Evolutionary conservation across 768 basidiomycete genomes (phyloP), one percentile per base, ranked within the genome.

Genomic region (Tulasnella sp.): DNA sequence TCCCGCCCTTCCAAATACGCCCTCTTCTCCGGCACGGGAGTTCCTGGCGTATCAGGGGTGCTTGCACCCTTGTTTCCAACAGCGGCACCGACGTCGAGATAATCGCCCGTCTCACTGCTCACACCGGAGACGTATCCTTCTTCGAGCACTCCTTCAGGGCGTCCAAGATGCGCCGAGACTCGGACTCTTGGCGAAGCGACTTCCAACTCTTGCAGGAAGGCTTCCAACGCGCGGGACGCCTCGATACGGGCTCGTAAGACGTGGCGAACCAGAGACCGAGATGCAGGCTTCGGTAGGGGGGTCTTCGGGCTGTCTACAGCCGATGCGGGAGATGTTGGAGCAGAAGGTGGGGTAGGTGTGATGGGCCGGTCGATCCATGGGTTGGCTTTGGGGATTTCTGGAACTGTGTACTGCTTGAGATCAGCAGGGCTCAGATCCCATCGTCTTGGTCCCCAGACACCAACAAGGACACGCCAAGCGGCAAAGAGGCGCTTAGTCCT

Each of bases 391-490:
- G 91, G 91, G 12, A 83, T 81, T 19, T 80, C 80, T 3, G 91
- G 90, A 17, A 84, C 86, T 8, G 86, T 91, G 78, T 92, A 93
- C 72, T 86, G 88, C 16, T 88, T 83, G 67, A 96, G 84, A 3
- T 90, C 87, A n/a, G 86, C 78, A 32, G 91, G 79, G 5, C 92
- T 86, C 59, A 95, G 82, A 75, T 97, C 95, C 88, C 89, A 92
- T 62, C 81, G 83, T 78, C 86, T 88, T 5, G 95, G 95, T 0
- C 86, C 85, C 97, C 97, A 98, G 14, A 98, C 88, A 7, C 95
- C 97, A 75, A 98, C 86, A 16, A 99, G 86, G n/a, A 97, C 88
- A 69, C 94, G 89, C 95, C 96, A 99, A n/a, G 95, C 89, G 5
- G 95, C 92, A 19, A 90, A 84, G 64, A 96, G 85, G 47, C 91